Evolutionary conservation across 2,329 filamentous ascomycete genomes (phyloP).

Genomic region (Fusarium sp.): DNA sequence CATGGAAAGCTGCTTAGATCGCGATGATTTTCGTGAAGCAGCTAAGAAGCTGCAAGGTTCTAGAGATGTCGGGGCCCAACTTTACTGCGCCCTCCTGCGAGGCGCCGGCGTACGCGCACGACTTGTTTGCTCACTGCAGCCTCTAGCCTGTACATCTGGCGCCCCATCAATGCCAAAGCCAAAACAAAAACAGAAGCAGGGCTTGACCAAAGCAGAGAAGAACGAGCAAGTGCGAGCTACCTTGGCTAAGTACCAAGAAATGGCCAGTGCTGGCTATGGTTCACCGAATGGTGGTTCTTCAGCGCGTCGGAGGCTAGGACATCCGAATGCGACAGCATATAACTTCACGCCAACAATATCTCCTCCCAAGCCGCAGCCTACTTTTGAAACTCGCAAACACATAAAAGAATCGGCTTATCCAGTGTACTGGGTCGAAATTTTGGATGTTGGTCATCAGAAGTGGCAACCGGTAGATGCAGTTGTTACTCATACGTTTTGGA

Average conservation of each 20-base stretch:
- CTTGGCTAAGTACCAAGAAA: constrained; percentile 57
- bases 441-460: constrained; percentile 87
- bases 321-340: constrained; percentile 68
- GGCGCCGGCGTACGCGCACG: constrained; percentile 84
- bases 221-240: constrained; percentile 56
- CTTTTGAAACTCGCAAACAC: constrained; percentile 54
- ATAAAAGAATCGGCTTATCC: constrained; percentile 82
- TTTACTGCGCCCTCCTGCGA: constrained; percentile 90
- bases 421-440: constrained; percentile 94
- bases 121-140: constrained; percentile 91
- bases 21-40: constrained; percentile 78
- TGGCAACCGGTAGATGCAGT: constrained; percentile 92
- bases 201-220: constrained; percentile 50
- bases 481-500: constrained; percentile 82
- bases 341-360: constrained; percentile 61
- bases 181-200: constrained; percentile 46
- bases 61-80: constrained; percentile 87
- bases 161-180: constrained; percentile 64
- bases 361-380: constrained; percentile 51
- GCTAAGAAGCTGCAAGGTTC: constrained; percentile 81
- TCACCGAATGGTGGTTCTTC: constrained; percentile 53
- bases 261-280: constrained; percentile 46
- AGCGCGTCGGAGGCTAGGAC: constrained; percentile 64
- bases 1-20: constrained; percentile 76
- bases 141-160: constrained; percentile 75